These are phyloP conservation scores for Phytophthora ramorum DNA, from an alignment of 352 stramenopile species.

Conservation along the genomic window DNA sequence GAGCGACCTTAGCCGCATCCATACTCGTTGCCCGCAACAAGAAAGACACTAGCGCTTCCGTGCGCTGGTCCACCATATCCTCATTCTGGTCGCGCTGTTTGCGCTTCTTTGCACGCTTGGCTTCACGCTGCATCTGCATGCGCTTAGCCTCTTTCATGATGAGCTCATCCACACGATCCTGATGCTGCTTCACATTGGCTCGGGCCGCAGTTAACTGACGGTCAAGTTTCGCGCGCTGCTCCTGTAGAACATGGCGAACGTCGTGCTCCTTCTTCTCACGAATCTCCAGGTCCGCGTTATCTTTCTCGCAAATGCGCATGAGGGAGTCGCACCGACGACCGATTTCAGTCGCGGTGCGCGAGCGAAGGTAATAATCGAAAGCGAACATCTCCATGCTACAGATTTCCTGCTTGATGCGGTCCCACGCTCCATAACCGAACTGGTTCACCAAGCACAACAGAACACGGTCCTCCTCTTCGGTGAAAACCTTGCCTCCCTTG, in stretches of 20 bases:
- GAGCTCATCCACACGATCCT: constrained; percentile 80
- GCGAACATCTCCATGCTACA: constrained; percentile 92
- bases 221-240: constrained; percentile 79
- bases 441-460: constrained; percentile 97
- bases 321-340: constrained; percentile 95
- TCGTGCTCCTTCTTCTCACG: constrained; percentile 85
- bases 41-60: constrained; percentile 65
- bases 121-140: constrained; percentile 84
- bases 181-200: constrained; percentile 78
- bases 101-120: constrained; percentile 83
- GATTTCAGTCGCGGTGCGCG: constrained; percentile 94
- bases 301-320: constrained; percentile 95
- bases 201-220: constrained; percentile 65
- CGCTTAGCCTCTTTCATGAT: constrained; percentile 91
- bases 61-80: constrained; percentile 66
- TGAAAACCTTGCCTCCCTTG: constrained; percentile 94
- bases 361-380: constrained; percentile 99
- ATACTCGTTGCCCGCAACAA: constrained; percentile 58
- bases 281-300: constrained; percentile 86
- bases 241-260: constrained; percentile 59
- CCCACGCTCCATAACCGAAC: constrained; percentile 97
- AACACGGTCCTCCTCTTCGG: constrained; percentile 98
- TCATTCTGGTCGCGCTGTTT: constrained; percentile 77
- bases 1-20: constrained; percentile 71
- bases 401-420: constrained; percentile 98